Evolutionary conservation across 164 flowering plant species (phyloP).

Genomic region (Aristolochia fimbriata): DNA sequence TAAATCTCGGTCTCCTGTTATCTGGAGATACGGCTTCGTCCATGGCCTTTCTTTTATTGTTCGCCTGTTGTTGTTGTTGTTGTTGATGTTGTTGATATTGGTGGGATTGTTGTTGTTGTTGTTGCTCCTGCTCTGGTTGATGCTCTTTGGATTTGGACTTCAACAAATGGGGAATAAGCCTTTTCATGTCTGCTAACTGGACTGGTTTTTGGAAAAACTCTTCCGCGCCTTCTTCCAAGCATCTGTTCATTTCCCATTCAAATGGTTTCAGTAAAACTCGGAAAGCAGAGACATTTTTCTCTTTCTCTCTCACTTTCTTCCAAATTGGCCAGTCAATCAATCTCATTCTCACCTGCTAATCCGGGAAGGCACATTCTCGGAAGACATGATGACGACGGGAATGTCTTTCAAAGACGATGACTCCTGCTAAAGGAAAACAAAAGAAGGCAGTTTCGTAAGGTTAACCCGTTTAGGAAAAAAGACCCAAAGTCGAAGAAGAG

Average conservation of each 20-base stretch:
- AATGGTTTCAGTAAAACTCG: neutral
- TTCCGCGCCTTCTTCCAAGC: slow-evolving; percentile 90
- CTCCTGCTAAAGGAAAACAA: slow-evolving; percentile 32
- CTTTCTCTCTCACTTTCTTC: neutral
- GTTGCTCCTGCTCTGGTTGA: slow-evolving; percentile 1
- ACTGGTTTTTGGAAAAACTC: slow-evolving; percentile 83
- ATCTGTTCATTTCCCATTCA: slow-evolving; percentile 36
- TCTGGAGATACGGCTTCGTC: slow-evolving; percentile 46
- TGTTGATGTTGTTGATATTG: too few relatives aligned
- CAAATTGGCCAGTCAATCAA: neutral
- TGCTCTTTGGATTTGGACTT: slow-evolving; percentile 34
- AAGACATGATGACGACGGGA: slow-evolving; percentile 95
- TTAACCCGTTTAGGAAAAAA: neutral
- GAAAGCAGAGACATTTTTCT: neutral
- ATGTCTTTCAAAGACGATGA: slow-evolving; percentile 66
- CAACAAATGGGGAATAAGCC: slow-evolving; percentile 55
- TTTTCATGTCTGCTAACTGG: slow-evolving; percentile 47
- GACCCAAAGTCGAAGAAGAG: neutral
- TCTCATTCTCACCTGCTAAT: slow-evolving; percentile 55
- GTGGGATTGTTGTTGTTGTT: slow-evolving; percentile 3
- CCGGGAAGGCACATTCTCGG: slow-evolving; percentile 85
- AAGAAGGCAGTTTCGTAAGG: neutral
- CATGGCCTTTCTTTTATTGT: slow-evolving; percentile 42
- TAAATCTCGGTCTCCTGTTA: slow-evolving; percentile 47
- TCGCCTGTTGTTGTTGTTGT: slow-evolving; percentile 1